Evolutionary conservation across 2,329 filamentous ascomycete species (phyloP), one percentile per base, ranked within the genome.

Genomic region (Cryphonectria japonica): DNA sequence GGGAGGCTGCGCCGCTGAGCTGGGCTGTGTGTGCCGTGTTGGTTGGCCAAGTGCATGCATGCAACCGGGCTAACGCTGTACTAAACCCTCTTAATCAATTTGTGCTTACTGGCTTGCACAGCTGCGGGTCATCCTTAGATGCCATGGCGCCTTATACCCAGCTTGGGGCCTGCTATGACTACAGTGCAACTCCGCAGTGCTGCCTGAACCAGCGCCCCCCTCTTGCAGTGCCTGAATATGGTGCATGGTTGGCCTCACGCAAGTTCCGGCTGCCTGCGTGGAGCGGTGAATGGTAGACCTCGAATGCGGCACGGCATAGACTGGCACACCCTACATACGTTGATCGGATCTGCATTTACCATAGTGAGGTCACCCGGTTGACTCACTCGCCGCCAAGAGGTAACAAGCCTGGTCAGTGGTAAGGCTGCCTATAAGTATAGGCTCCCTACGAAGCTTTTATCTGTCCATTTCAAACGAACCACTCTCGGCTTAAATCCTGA

Each of bases 371-470:
- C 32, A 14, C 52, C 57, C 14, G 32, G 22, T 39, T 61, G 59
- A 61, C 32, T 61, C 59, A 61, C 59, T 61, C 59, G 32, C 59
- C 59, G 59, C 59, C 34, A n/a, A 50, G 46, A 46, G 43, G 43
- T 22, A n/a, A 14, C 54, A 59, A 59, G 19, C 54, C 26, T 59
- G 29, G 54, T 57, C 29, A 57, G 52, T 59, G 29, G 54, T 57
- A 57, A 57, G 52, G 54, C 54, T 59, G 26, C 54, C 54, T 59
- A 59, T 59, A 59, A 59, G 54, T 59, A 59, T 59, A 13, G 5
- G 13, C 1, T 14, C 54, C 29, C 54, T 59, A 59, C 54, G 13
- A 34, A 32, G 14, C 54, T 8, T 13, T n/a, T 22, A 46, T 29
- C 26, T 32, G 9, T 2, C n/a, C 52, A 29, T 29, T 14, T 29